Evolutionary conservation across 2,329 filamentous ascomycete genomes (phyloP), one percentile per base, ranked within the genome.

Genomic region (Aspergillus sp.): DNA sequence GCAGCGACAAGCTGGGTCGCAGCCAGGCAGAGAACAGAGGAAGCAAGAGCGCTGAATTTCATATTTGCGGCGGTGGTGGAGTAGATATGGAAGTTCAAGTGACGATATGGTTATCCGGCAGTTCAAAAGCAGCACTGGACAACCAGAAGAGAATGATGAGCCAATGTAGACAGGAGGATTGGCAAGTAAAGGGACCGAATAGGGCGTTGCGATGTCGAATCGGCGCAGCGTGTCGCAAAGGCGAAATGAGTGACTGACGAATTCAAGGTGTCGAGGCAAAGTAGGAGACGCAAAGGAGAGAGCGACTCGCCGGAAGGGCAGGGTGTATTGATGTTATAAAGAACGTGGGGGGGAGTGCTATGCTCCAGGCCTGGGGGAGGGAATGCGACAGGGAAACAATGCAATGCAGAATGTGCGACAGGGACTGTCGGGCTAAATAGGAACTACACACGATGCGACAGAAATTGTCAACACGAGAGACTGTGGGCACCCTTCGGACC

Each of bases 11-110:
- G 59, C 59, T 72, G 72, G 57, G 69, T 64, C 49, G 68, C 73
- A 20, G 71, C 68, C 49, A 78, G 63, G 66, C 73, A 70, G 65
- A 77, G 67, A 45, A 74, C 64, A 53, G 73, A 69, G 51, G 74
- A 69, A 51, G 71, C 56, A 50, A 73, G 62, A 26, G 71, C 59
- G 61, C 65, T 64, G 64, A 76, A 66, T 68, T 77, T 76, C 76
- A 78, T 78, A 58, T 62, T 71, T 20, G 14, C 42, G 51, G 24
- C 47, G n/a, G 36, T 31, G 47, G 11, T 22, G 16, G 49, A 22
- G 32, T 36, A 53, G n/a, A 16, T 52, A 18, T 52, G 24, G 31
- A 46, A 20, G 29, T 36, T 56, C 14, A 36, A 55, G 47, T 42
- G 16, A n/a, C 14, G 36, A 42, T 42, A n/a, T 51, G 50, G 22